Percentiles rank a stretch among this genome's conserved stretches.
Conservation (phyloP, 2,329 filamentous ascomycete species). For the Exophiala spinifera region DNA sequence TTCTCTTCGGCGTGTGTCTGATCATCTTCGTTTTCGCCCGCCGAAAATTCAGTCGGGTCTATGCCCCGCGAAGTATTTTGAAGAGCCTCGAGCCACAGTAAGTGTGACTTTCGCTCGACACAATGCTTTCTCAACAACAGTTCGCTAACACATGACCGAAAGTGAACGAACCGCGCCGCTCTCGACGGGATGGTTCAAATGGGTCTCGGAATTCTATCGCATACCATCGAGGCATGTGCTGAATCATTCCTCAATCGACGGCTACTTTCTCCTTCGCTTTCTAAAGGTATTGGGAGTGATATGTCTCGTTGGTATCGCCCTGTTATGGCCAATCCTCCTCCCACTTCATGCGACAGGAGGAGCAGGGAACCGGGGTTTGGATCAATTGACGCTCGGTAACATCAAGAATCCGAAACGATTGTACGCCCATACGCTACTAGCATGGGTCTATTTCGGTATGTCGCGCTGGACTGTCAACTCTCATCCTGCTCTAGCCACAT, state of each 20-base stretch:
- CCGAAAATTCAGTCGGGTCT: constrained; percentile 51
- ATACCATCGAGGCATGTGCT: constrained; percentile 62
- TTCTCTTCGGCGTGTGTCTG: constrained; percentile 51
- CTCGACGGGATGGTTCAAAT: constrained; percentile 37
- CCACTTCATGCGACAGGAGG: constrained; percentile 84
- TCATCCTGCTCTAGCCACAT: neutral
- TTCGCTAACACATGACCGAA: no score
- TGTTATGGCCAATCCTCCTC: constrained; percentile 85
- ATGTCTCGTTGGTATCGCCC: constrained; percentile 73
- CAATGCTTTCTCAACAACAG: neutral
- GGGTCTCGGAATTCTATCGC: constrained; percentile 34
- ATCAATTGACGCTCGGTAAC: constrained; percentile 77
- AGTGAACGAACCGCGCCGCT: constrained; percentile 34
- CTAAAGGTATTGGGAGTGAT: constrained; percentile 73
- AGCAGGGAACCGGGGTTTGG: constrained; percentile 63
- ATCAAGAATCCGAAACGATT: constrained; percentile 61
- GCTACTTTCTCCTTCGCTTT: constrained; percentile 86
- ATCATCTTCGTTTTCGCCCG: constrained; percentile 52
- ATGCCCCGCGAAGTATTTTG: constrained; percentile 54
- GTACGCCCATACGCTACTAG: constrained; percentile 74
- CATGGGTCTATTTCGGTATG: constrained; percentile 72
- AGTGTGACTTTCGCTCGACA: constrained; percentile 25
- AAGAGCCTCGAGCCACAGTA: constrained; percentile 52
- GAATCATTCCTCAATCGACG: constrained; percentile 85
- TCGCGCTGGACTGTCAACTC: constrained; percentile 35